Evolutionary conservation across 2,329 filamentous ascomycete species (phyloP), one percentile per base, ranked within the genome.

Genomic region (Seiridium cupressi): DNA sequence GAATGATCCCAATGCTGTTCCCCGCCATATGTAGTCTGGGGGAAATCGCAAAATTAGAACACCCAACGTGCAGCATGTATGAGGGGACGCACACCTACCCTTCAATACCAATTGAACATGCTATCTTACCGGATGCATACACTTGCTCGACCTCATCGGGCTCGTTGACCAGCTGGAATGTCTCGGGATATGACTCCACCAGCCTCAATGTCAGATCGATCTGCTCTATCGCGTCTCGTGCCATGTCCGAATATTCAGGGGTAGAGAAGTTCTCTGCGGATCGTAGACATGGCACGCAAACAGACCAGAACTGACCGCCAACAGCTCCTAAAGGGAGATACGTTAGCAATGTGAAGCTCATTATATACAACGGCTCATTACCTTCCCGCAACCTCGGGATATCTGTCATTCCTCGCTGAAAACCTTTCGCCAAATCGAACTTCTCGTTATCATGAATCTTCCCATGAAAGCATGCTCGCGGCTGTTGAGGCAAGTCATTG

Each of bases 21-120:
- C 72, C 73, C 1, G 68, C 68, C 66, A 70, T 68, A 62, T 76
- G 73, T 3, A 70, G 62, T 35, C 60, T 55, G 26, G n/a, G 8
- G 18, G 5, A 44, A 32, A 31, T n/a, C 32, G 36, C 32, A 32
- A 31, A 32, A 10, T 11, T 26, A 26, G 18, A 26, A 26, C 18
- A 26, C 1, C 18, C 18, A 26, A 26, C 18, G 18, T 26, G 18
- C 18, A 26, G 18, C 18, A 26, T 26, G 18, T 26, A 26, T 1
- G 18, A 26, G 2, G 18, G 18, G 18, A 26, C 18, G 18, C 18
- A 26, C 2, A 51, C 58, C 67, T 42, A 55, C 53, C 53, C 74
- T 59, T 76, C 74, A 35, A 75, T 69, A 10, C 73, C 73, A 46
- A 76, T 74, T 1, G 69, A 71, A 51, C 72, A 73, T 4, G 73